A percentile compares a stretch with the other conserved stretches of the same genome.
These are phyloP conservation scores for Spathaspora boniae DNA, from an alignment of 805 yeast species.

Conservation along the genomic window DNA sequence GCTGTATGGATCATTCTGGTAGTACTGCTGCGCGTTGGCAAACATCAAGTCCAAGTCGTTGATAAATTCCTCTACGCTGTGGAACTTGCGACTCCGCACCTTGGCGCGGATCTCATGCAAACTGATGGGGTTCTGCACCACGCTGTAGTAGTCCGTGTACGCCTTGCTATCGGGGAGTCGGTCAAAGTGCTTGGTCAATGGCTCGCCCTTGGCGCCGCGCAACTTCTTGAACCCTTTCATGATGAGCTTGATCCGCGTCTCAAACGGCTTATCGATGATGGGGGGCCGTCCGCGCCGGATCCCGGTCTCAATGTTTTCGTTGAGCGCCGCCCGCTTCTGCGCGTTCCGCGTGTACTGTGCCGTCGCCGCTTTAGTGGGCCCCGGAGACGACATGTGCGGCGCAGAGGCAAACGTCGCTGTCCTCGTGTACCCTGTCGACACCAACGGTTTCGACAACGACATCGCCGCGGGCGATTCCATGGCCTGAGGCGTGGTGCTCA, in stretches of 20 bases:
- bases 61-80: slow-evolving; percentile 70
- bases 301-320: slow-evolving; percentile 34
- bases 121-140: slow-evolving; percentile 58
- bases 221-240: slow-evolving; percentile 78
- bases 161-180: slow-evolving; percentile 68
- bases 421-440: slow-evolving; percentile 6
- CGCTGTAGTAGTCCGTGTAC: slow-evolving; percentile 52
- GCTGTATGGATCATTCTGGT: slow-evolving; percentile 50
- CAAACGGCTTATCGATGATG: slow-evolving; percentile 85
- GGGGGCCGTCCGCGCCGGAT: slow-evolving; percentile 88
- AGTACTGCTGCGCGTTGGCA: slow-evolving; percentile 64
- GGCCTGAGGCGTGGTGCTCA: slow-evolving; percentile 8
- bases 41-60: slow-evolving; percentile 74
- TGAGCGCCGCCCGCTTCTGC: too few species aligned
- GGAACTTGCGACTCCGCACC: slow-evolving; percentile 81
- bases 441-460: slow-evolving; percentile 10
- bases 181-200: slow-evolving; percentile 66
- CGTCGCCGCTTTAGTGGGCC: background rate
- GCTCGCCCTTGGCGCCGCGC: slow-evolving; percentile 43
- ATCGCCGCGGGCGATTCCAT: slow-evolving; percentile 3
- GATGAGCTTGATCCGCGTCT: slow-evolving; percentile 85
- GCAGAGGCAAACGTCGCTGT: slow-evolving; percentile 1
- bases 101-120: slow-evolving; percentile 74
- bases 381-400: background rate
- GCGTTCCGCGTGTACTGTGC: slow-evolving; percentile 5